A percentile compares a stretch with the other conserved stretches of the same genome.
phyloP scores from a whole-genome alignment of 202 grass and related monocot species.

The Zoysia matrella region DNA sequence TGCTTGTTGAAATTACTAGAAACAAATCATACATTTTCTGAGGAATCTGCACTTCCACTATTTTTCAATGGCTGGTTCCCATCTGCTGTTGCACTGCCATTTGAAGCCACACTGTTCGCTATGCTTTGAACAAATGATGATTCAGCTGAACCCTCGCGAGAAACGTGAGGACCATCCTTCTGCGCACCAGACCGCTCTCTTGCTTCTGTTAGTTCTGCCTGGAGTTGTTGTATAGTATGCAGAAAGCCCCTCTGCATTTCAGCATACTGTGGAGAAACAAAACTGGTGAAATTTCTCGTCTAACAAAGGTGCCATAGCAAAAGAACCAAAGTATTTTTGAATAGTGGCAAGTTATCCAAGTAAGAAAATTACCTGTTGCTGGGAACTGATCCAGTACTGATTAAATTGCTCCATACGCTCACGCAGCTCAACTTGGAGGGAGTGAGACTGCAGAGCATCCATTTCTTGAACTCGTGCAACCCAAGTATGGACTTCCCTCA shows the following conservation, averaged over 20 bases:
- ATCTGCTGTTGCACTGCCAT: constrained; percentile 61
- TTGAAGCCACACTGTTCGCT: constrained; percentile 61
- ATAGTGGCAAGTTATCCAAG: constrained; percentile 7
- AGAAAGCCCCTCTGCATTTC: constrained; percentile 82
- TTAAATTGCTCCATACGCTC: constrained; percentile 94
- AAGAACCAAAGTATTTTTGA: background rate
- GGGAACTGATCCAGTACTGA: constrained; percentile 87
- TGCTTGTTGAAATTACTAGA: constrained; percentile 27
- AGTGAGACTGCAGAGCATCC: constrained; percentile 89
- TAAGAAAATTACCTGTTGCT: constrained; percentile 68
- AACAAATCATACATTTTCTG: constrained; percentile 55
- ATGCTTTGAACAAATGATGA: constrained; percentile 65
- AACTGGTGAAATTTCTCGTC: constrained; percentile 16
- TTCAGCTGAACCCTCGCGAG: constrained; percentile 64
- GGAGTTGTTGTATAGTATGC: constrained; percentile 87
- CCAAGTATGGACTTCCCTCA: constrained; percentile 96
- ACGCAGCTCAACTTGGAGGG: constrained; percentile 80
- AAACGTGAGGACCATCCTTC: constrained; percentile 70
- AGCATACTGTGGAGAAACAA: constrained; percentile 59
- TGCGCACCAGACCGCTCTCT: constrained; percentile 62
- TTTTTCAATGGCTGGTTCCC: constrained; percentile 45
- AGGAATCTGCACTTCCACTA: constrained; percentile 66
- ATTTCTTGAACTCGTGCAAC: constrained; percentile 90
- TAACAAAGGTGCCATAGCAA: background rate
- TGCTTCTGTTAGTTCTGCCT: constrained; percentile 72